Conservation (phyloP, 2,329 filamentous ascomycete species). For the Epichloe baconii region DNA sequence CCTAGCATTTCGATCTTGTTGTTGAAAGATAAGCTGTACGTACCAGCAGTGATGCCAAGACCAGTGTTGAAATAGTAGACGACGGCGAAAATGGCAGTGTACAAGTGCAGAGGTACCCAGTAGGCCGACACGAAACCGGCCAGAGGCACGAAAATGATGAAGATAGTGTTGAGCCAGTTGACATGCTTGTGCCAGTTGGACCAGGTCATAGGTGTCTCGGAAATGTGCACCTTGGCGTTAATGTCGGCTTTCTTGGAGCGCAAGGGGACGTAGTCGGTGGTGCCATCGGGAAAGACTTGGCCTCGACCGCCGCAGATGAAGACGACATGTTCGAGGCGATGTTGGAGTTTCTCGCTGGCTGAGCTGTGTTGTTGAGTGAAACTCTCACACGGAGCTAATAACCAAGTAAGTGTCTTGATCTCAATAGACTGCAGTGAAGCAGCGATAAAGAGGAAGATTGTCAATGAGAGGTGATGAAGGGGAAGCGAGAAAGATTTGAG, state of each 20-base stretch:
- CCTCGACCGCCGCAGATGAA: slow-evolving; percentile 15
- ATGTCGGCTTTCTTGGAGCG: slow-evolving; percentile 32
- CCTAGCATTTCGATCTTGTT: neutral
- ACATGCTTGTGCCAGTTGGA: slow-evolving; percentile 85
- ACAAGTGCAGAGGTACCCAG: slow-evolving; percentile 61
- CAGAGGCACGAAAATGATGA: slow-evolving; percentile 68
- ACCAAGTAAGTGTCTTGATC: neutral
- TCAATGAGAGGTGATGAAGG: neutral
- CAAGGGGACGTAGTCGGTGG: slow-evolving; percentile 40
- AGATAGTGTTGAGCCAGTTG: slow-evolving; percentile 80
- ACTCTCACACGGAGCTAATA: neutral
- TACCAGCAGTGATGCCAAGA: slow-evolving; percentile 67
- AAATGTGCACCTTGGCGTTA: slow-evolving; percentile 67
- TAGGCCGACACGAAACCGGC: slow-evolving; percentile 60
- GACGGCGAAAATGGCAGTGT: slow-evolving; percentile 62
- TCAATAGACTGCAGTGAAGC: neutral
- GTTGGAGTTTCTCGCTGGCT: neutral
- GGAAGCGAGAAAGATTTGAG: neutral
- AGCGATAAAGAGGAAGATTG: neutral
- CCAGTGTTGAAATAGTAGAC: slow-evolving; percentile 76
- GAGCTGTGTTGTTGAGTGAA: neutral
- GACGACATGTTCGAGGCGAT: slow-evolving; percentile 1
- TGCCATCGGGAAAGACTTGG: slow-evolving; percentile 37
- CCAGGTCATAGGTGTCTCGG: slow-evolving; percentile 66
- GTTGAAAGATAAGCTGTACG: slow-evolving; percentile 14